Conservation (phyloP, 257 asterid genomes). For the Orobanche coerulescens region DNA sequence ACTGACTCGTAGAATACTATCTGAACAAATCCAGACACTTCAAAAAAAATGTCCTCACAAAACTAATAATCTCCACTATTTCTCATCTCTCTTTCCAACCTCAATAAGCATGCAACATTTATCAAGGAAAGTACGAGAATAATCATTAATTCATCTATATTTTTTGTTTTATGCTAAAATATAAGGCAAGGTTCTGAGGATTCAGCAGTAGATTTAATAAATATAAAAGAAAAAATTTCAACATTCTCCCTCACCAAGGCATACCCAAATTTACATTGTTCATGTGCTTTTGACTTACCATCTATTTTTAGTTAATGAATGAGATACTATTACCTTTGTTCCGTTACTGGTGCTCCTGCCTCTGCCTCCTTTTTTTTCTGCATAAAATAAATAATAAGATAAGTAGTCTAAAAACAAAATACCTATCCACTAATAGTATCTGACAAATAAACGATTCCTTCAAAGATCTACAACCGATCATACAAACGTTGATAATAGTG, state of each 20-base stretch:
- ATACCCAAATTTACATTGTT: conserved; percentile 4
- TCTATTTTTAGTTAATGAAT: neutral
- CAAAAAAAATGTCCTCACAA: neutral
- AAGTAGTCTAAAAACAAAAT: conserved; percentile 13
- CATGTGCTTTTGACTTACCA: neutral
- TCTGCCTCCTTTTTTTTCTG: conserved; percentile 59
- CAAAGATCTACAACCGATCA: neutral
- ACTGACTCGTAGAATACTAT: neutral
- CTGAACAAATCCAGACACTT: neutral
- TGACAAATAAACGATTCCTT: neutral
- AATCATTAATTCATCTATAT: neutral
- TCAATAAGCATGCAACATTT: neutral
- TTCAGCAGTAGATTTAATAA: conserved; percentile 4
- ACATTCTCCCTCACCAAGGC: conserved; percentile 1
- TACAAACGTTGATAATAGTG: conserved; percentile 5
- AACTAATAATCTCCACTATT: neutral
- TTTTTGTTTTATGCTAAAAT: neutral
- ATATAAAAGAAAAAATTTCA: neutral
- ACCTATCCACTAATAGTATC: neutral
- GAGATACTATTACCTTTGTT: conserved; percentile 40
- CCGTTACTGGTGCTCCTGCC: conserved; percentile 31
- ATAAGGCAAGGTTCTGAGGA: neutral
- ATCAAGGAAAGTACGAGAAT: neutral
- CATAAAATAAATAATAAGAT: conserved; percentile 22
- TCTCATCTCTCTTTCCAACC: neutral